These are phyloP conservation scores for Penicillium ochrochloron DNA, from an alignment of 495 filamentous ascomycete genomes.

Conservation along the genomic window DNA sequence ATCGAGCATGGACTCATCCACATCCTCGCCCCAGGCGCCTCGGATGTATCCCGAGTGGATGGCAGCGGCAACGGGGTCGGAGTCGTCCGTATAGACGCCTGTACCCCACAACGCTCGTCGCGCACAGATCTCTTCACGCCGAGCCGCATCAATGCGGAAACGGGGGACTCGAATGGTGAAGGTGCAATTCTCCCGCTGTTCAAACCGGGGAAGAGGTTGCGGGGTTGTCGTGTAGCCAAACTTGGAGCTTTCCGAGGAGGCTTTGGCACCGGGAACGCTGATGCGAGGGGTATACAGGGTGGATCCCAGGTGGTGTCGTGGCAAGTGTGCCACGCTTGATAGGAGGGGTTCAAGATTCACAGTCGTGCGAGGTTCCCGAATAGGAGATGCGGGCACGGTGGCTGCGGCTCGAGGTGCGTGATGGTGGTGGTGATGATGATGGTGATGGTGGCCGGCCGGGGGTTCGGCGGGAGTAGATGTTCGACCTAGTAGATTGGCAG, in stretches of 20 bases:
- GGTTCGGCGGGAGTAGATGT: slow-evolving; percentile 42
- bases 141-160: slow-evolving; percentile 66
- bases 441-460: slow-evolving; percentile 51
- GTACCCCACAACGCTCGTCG: slow-evolving; percentile 87
- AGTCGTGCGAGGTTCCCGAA: slow-evolving; percentile 64
- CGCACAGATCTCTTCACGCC: slow-evolving; percentile 80
- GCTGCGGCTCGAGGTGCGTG: slow-evolving; percentile 39
- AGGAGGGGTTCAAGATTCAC: slow-evolving; percentile 70
- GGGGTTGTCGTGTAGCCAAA: slow-evolving; percentile 73
- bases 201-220: slow-evolving; percentile 75
- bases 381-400: slow-evolving; percentile 43
- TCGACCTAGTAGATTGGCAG: slow-evolving; percentile 40
- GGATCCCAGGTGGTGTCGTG: slow-evolving; percentile 82
- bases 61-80: slow-evolving; percentile 88
- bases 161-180: slow-evolving; percentile 85
- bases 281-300: slow-evolving; percentile 60
- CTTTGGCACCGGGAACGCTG: slow-evolving; percentile 50
- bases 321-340: slow-evolving; percentile 67
- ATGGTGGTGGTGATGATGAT: slow-evolving; percentile 62
- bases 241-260: slow-evolving; percentile 56
- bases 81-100: slow-evolving; percentile 94
- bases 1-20: slow-evolving; percentile 70
- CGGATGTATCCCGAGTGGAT: slow-evolving; percentile 93
- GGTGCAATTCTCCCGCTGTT: slow-evolving; percentile 86
- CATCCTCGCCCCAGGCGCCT: slow-evolving; percentile 81